Evolutionary conservation across 2,329 filamentous ascomycete genomes (phyloP).

Genomic region (Ophiocordyceps camponoti-rufipedis): DNA sequence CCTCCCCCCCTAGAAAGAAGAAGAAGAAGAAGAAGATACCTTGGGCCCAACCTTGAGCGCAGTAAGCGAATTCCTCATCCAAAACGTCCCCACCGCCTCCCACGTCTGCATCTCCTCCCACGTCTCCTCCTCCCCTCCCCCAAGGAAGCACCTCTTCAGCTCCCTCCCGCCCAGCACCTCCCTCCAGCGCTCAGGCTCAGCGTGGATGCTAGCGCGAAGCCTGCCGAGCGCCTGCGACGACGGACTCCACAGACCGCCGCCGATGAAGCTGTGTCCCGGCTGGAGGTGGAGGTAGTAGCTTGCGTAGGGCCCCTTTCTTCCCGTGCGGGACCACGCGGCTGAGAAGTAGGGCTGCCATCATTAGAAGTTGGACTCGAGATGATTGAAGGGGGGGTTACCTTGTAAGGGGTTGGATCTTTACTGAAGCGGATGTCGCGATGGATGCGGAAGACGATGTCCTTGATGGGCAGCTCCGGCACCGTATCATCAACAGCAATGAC

Average conservation of each 20-base stretch:
- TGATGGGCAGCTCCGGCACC: slow-evolving; percentile 68
- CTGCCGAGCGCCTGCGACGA: slow-evolving; percentile 45
- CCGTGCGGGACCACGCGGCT: slow-evolving; percentile 73
- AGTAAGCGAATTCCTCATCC: too few species aligned
- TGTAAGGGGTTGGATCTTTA: slow-evolving; percentile 75
- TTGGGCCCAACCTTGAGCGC: too few species aligned
- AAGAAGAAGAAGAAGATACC: not conserved
- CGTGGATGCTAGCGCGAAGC: slow-evolving; percentile 59
- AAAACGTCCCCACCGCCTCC: too few species aligned
- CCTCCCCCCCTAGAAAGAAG: not conserved
- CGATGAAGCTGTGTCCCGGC: slow-evolving; percentile 53
- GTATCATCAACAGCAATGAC: slow-evolving; percentile 60
- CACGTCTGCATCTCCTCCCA: too few species aligned
- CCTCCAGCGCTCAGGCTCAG: slow-evolving; percentile 51
- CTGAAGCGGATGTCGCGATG: slow-evolving; percentile 75
- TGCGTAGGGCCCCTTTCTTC: slow-evolving; percentile 72
- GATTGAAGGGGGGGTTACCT: slow-evolving; percentile 16
- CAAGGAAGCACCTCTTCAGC: slow-evolving; percentile 41
- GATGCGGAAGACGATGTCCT: slow-evolving; percentile 76
- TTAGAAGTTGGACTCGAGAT: not conserved
- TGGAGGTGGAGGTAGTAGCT: slow-evolving; percentile 77
- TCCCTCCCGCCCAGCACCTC: slow-evolving; percentile 39
- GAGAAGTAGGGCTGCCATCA: slow-evolving; percentile 50
- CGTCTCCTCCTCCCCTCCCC: too few species aligned
- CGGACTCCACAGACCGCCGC: slow-evolving; percentile 69